Evolutionary conservation across 208 protist species (phyloP).

Genomic region (Leishmania braziliensis): DNA sequence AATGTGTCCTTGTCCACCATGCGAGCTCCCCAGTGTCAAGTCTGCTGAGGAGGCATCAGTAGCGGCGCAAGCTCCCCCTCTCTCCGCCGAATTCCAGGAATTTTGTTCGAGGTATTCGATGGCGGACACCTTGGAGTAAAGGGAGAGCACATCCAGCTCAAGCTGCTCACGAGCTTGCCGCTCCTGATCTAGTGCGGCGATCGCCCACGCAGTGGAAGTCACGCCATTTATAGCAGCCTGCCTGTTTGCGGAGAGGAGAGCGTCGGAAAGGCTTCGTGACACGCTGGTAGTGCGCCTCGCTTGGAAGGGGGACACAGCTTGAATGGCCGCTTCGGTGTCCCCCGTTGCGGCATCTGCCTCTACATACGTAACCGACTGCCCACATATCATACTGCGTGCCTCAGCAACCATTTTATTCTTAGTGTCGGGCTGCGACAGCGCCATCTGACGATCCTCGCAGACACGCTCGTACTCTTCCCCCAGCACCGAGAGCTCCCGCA

Average conservation of each 20-base stretch:
- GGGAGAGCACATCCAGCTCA: conserved; percentile 12
- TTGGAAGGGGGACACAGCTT: neutral
- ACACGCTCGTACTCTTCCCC: conserved; percentile 21
- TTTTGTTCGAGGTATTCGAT: conserved; percentile 8
- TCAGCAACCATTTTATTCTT: neutral
- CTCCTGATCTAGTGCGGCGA: neutral
- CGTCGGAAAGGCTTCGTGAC: conserved; percentile 20
- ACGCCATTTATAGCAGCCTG: neutral
- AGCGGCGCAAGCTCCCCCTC: neutral
- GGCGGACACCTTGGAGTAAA: conserved; percentile 11
- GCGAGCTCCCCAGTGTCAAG: neutral
- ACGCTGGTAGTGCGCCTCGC: conserved; percentile 11
- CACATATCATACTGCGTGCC: neutral
- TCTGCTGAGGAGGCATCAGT: neutral
- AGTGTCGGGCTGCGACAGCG: neutral
- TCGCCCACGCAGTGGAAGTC: neutral
- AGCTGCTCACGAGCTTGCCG: conserved; percentile 9
- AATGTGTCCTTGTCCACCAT: neutral
- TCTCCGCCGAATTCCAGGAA: neutral
- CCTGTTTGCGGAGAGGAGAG: conserved; percentile 23
- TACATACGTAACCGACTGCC: neutral
- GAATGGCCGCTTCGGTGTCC: neutral
- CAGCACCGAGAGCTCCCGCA: conserved; percentile 26
- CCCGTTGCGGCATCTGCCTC: neutral
- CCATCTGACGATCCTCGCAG: conserved; percentile 14